A percentile compares a stretch with the other conserved stretches of the same genome.
phyloP scores from a whole-genome alignment of 169 alveolate species.

The Eimeria mitis region DNA sequence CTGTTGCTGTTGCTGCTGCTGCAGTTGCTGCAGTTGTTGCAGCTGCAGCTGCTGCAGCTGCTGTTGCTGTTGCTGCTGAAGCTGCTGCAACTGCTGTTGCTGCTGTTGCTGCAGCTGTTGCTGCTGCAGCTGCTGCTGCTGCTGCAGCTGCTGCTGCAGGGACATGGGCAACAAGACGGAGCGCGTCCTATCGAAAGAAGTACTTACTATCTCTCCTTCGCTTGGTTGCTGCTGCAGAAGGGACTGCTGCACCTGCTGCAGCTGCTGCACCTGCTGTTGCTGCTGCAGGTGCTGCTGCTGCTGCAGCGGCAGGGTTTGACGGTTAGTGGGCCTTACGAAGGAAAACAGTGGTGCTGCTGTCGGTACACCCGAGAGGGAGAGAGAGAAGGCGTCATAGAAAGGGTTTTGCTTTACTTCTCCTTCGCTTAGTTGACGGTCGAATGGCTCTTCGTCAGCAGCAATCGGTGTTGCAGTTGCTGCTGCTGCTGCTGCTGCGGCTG shows the following conservation, averaged over 20 bases:
- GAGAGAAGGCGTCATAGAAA: neutral
- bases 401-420: neutral
- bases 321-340: neutral
- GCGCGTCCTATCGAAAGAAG: neutral
- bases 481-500: neutral
- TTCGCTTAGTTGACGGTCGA: neutral
- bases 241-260: neutral
- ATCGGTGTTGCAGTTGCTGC: neutral
- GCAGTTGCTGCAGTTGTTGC: neutral
- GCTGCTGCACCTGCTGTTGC: neutral
- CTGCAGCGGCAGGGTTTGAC: neutral
- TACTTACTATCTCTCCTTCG: neutral
- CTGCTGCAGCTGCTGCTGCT: neutral
- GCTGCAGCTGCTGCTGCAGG: constrained; percentile 9
- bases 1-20: neutral
- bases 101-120: neutral
- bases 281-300: constrained; percentile 15
- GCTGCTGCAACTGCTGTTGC: neutral
- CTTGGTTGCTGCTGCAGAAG: constrained; percentile 34
- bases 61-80: neutral
- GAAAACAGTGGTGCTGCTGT: neutral
- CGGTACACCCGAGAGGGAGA: neutral
- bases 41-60: neutral
- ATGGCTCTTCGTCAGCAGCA: neutral
- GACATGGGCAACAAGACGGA: neutral